phyloP scores from a whole-genome alignment of 2,329 filamentous ascomycete species.

The Aspergillus carbonarius region DNA sequence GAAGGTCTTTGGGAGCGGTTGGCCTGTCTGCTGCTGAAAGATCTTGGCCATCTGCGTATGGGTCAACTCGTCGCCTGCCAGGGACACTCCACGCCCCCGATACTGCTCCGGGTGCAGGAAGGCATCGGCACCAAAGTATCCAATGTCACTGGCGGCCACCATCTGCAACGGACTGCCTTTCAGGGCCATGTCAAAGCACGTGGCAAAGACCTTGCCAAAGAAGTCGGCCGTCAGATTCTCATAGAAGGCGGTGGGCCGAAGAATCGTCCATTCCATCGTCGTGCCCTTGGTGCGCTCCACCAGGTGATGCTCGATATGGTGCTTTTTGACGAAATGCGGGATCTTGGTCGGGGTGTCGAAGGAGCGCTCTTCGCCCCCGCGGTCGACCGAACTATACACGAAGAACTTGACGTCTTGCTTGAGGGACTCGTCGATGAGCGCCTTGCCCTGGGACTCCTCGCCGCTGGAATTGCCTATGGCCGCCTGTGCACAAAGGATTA shows the following conservation, averaged over 20 bases:
- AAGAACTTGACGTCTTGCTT: constrained; percentile 58
- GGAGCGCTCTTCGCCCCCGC: constrained; percentile 55
- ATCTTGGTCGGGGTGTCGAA: constrained; percentile 56
- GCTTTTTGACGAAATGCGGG: constrained; percentile 63
- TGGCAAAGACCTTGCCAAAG: constrained; percentile 50
- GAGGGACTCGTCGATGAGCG: constrained; percentile 43
- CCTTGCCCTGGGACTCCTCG: background rate
- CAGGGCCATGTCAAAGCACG: constrained; percentile 41
- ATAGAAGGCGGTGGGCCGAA: constrained; percentile 65
- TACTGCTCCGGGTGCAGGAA: constrained; percentile 49
- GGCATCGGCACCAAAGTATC: constrained; percentile 51
- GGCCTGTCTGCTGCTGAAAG: constrained; percentile 50
- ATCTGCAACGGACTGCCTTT: constrained; percentile 46
- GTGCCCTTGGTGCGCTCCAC: constrained; percentile 40
- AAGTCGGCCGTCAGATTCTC: constrained; percentile 54
- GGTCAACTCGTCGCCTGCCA: constrained; percentile 56
- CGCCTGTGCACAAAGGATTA: background rate
- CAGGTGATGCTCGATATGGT: constrained; percentile 63
- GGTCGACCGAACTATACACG: constrained; percentile 64
- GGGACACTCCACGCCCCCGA: constrained; percentile 32
- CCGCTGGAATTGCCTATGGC: background rate
- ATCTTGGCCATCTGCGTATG: constrained; percentile 47
- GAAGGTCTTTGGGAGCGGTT: constrained; percentile 45
- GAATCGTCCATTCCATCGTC: constrained; percentile 60
- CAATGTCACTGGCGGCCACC: constrained; percentile 51